A percentile compares a stretch with the other conserved stretches of the same genome.
Conservation (phyloP, 345 rosid species). For the Eucalyptus fibrosa region DNA sequence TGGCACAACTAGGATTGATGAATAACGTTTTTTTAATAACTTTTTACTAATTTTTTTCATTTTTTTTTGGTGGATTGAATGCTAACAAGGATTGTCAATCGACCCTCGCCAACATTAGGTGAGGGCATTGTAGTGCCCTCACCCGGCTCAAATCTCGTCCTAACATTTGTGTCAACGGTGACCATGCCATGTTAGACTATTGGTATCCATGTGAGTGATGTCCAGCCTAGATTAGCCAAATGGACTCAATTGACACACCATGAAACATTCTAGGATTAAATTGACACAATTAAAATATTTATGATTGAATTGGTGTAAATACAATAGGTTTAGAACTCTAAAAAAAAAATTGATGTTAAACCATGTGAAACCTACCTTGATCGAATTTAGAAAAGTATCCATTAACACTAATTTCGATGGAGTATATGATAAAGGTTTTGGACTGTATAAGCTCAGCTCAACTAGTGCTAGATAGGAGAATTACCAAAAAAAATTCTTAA, state of each 20-base stretch:
- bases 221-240: neutral
- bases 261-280: neutral
- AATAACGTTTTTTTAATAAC: too few species aligned
- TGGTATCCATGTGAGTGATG: neutral
- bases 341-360: neutral
- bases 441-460: neutral
- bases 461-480: neutral
- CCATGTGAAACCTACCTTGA: neutral
- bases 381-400: neutral
- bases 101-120: too few species aligned
- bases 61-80: neutral
- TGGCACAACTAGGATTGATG: neutral
- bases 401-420: neutral
- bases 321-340: too few species aligned
- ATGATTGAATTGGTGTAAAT: too few species aligned
- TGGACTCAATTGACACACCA: neutral
- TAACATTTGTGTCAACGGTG: rapidly evolving
- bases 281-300: neutral
- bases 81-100: too few species aligned
- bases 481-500: too few species aligned
- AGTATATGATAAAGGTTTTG: neutral
- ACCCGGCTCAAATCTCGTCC: neutral
- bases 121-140: neutral
- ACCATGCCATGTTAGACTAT: too few species aligned
- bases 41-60: too few species aligned